Evolutionary conservation across 257 asterid species (phyloP).

Genomic region (Nicotiana knightiana): DNA sequence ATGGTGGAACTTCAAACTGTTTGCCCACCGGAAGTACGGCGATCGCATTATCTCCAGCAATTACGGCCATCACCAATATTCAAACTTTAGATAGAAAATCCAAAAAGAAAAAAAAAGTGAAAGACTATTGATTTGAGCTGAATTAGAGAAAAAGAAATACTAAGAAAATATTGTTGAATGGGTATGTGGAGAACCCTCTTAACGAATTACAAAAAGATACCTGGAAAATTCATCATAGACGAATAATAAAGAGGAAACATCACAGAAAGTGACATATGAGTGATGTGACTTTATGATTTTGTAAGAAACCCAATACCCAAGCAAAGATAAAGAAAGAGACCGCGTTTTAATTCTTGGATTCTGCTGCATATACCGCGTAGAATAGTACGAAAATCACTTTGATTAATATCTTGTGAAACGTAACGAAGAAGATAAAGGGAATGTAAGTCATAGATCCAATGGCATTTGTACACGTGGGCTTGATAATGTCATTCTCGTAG

Average conservation of each 20-base stretch:
- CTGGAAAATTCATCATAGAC: background rate
- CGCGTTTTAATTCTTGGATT: background rate
- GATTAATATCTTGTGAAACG: background rate
- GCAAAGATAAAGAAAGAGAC: background rate
- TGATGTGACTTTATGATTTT: background rate
- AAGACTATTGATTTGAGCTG: background rate
- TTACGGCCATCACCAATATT: background rate
- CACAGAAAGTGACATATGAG: background rate
- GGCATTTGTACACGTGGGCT: background rate
- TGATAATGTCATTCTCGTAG: too few relatives aligned
- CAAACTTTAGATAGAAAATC: background rate
- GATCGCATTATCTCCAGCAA: background rate
- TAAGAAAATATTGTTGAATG: background rate
- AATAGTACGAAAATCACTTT: background rate
- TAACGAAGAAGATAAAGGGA: background rate
- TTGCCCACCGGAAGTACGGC: background rate
- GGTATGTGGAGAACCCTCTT: background rate
- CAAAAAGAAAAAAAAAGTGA: background rate
- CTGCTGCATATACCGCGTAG: background rate
- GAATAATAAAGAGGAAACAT: background rate
- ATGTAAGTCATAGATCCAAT: background rate
- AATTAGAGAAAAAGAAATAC: background rate
- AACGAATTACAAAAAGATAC: background rate
- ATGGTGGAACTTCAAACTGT: conserved; percentile 1
- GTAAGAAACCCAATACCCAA: background rate